A percentile compares a stretch with the other conserved stretches of the same genome.
These are phyloP conservation scores for Arthromyces matolae DNA, from an alignment of 768 basidiomycete species.

Conservation along the genomic window DNA sequence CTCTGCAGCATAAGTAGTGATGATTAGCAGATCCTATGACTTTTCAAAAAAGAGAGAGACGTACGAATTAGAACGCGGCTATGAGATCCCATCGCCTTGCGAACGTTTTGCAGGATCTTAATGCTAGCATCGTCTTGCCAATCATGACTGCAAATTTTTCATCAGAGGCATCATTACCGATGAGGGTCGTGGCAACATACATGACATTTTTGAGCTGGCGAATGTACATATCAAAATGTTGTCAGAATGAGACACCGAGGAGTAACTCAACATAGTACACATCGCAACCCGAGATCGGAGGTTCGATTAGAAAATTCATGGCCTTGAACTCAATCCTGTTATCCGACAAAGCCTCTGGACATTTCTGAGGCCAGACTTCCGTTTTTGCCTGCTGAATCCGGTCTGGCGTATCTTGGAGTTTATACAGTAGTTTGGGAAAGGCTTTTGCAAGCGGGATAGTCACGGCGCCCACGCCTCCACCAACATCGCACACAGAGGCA, in stretches of 20 bases:
- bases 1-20: conserved; percentile 27
- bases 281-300: not conserved
- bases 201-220: not conserved
- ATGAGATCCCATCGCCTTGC: conserved; percentile 24
- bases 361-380: conserved; percentile 29
- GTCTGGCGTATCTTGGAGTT: conserved; percentile 32
- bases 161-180: not conserved
- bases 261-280: not conserved
- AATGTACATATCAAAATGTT: too few relatives aligned
- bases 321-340: not conserved
- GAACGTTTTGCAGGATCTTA: conserved; percentile 26
- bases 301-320: not conserved
- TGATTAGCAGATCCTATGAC: not conserved
- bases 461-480: conserved; percentile 32
- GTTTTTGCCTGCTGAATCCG: conserved; percentile 24
- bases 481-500: conserved; percentile 34
- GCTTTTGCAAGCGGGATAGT: conserved; percentile 28
- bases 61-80: conserved; percentile 29
- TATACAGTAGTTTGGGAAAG: conserved; percentile 28
- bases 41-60: not conserved
- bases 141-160: not conserved
- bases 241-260: too few relatives aligned
- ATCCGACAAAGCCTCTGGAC: conserved; percentile 32
- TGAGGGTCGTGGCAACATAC: not conserved
- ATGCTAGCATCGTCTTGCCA: conserved; percentile 3